Base-by-base conservation (phyloP, 2,329 filamentous ascomycete species). In the Chalaropsis ovoidea region DNA sequence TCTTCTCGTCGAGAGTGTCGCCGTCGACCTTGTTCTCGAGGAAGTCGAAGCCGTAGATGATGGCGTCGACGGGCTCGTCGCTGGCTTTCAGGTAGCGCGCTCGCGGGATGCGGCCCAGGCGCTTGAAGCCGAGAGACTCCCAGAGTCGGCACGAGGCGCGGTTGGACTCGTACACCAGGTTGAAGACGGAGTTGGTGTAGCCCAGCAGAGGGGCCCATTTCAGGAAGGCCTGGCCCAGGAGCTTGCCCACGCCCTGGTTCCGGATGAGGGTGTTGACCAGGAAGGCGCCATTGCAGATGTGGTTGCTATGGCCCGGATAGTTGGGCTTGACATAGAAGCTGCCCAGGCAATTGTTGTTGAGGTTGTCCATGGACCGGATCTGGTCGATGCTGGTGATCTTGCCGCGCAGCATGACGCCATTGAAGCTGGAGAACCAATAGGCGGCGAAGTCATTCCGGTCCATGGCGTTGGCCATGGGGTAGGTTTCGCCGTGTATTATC, bases 281-380 rank as follows among this genome's bases (percentile, higher is more conserved):
- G 72, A 91, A 90, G 41, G 86, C 87, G 67, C 84, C 92, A 72
- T 95, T 96, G 78, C 90, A 95, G 62, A 95, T 84, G 78, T 96
- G 91, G 75, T 88, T 94, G 76, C 89, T 94, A 67, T 91, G 83
- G 61, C 91, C 91, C 0, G 91, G 90, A 74, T 95, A 96, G 75
- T 96, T 95, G 61, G 91, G 90, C 77, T 94, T 92, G 80, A 95
- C 89, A 76, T 94, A 95, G 76, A 95, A 95, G 76, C 89, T 95
- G 66, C 91, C 91, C 54, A 96, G 78, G 71, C 90, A 95, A 71
- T 88, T 81, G 72, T 86, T 86, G 69, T 85, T 82, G 90, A 91
- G 95, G 75, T 93, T 88, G 66, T 86, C 84, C 65, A 84, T 81
- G 31, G 82, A 77, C 11, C 47, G 45, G 6, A 63, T 49, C 17